Evolutionary conservation across 2,329 filamentous ascomycete genomes (phyloP).

Genomic region (Botrytis aclada): DNA sequence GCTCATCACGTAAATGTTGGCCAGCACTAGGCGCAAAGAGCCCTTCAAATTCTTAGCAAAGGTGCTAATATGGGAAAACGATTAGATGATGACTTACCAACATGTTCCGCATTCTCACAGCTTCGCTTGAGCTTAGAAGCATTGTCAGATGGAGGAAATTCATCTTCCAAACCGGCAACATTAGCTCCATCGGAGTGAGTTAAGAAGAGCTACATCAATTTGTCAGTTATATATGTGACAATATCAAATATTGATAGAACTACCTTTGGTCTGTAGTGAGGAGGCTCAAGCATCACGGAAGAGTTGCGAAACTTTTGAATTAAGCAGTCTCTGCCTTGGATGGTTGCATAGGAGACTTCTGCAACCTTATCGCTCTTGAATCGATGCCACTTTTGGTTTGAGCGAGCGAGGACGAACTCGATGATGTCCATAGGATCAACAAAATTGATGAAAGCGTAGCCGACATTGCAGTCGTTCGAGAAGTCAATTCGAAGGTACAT

Average conservation of each 20-base stretch:
- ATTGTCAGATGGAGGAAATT: conserved; percentile 78
- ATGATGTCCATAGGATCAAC: conserved; percentile 75
- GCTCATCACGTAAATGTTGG: conserved; percentile 70
- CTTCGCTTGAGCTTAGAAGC: conserved; percentile 83
- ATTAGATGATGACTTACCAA: conserved; percentile 56
- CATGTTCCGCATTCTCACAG: conserved; percentile 79
- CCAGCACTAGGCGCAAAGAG: conserved; percentile 78
- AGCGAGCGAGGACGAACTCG: conserved; percentile 68
- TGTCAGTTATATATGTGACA: background rate
- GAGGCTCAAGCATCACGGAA: conserved; percentile 85
- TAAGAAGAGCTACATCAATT: conserved; percentile 54
- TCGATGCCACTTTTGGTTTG: conserved; percentile 72
- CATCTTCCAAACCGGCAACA: conserved; percentile 70
- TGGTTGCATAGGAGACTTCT: conserved; percentile 94
- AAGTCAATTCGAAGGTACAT: conserved; percentile 92
- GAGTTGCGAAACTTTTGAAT: conserved; percentile 97
- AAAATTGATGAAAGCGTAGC: conserved; percentile 97
- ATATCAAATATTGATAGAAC: conserved; percentile 37
- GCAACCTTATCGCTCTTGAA: conserved; percentile 82
- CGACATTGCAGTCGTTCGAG: conserved; percentile 82
- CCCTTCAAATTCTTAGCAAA: conserved; percentile 46
- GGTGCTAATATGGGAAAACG: background rate
- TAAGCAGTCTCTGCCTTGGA: conserved; percentile 87
- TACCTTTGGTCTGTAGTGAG: conserved; percentile 81
- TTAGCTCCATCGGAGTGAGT: conserved; percentile 49